Evolutionary conservation across 1,139 yeast species (phyloP), one percentile per base, ranked within the genome.

Genomic region (Lodderomyces elongisporus): DNA sequence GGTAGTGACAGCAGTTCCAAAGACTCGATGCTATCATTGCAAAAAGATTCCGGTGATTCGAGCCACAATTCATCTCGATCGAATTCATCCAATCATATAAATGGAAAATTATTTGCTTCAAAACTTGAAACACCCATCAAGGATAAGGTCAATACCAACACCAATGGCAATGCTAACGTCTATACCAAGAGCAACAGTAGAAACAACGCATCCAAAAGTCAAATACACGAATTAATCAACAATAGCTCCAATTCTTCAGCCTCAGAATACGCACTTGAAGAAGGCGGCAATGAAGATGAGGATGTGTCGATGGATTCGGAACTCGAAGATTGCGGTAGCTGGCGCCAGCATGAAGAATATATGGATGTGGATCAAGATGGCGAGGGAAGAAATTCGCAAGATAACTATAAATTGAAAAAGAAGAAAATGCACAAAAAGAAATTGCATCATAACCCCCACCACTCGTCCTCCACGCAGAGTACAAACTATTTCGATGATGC

Each of bases 281-380:
- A 25, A 15, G 30, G 25, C 14, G 29, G 25, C 5, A 28, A 25
- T 14, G 32, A 28, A 21, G 27, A 29, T 22, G 40, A 37, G 25
- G 40, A 37, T 32, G 37, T n/a, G 9, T 37, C 37, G 17, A 38
- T 35, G 38, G 37, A 35, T 8, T 23, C 22, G 14, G 26, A 17
- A 7, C 13, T n/a, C 5, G 32, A 27, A 18, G 30, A 22, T 14
- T 17, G 14, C 9, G 30, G 27, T 23, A 17, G 20, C n/a, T 6
- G 21, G 5, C 6, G 18, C 4, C 26, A 24, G 14, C 28, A 28
- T 3, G n/a, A 17, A 15, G 32, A 30, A 14, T n/a, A 25, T 9
- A 30, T 14, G 22, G 28, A 30, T 8, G 14, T 16, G 4, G 28
- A 25, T 9, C 10, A 3, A 21, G 21, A 29, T 15, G 24, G 27